Percentiles rank a stretch among this genome's conserved stretches.
Evolutionary conservation across 257 asterid genomes (phyloP).

Genomic region (Ligustrum vulgare): DNA sequence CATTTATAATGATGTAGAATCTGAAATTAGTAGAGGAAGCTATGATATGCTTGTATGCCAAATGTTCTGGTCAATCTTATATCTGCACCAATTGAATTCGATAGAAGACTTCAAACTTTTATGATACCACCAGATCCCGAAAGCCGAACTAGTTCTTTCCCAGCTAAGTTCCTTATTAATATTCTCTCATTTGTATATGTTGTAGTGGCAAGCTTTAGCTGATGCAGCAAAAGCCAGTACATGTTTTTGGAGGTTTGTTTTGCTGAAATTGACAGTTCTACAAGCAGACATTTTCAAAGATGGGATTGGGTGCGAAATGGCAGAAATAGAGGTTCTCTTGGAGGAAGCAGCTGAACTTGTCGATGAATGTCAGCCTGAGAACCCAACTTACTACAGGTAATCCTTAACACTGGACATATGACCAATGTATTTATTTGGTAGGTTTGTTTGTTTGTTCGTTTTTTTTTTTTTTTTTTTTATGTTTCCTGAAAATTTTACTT

Average conservation of each 20-base stretch:
- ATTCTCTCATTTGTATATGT: conserved; percentile 29
- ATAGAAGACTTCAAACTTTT: not conserved
- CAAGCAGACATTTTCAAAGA: conserved; percentile 69
- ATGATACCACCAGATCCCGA: conserved; percentile 12
- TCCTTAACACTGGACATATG: conserved; percentile 1
- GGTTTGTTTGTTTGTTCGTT: no score
- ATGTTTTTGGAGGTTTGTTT: conserved; percentile 91
- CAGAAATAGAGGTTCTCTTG: conserved; percentile 85
- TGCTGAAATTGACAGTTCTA: conserved; percentile 69
- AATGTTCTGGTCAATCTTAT: not conserved
- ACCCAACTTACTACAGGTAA: conserved; percentile 96
- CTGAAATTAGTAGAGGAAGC: conserved; percentile 8
- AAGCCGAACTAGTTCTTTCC: conserved; percentile 7
- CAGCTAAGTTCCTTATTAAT: conserved; percentile 25
- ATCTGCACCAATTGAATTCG: not conserved
- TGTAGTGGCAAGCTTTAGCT: conserved; percentile 87
- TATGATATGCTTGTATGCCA: conserved; percentile 1
- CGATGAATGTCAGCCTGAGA: conserved; percentile 71
- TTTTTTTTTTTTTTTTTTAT: no score
- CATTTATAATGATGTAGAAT: not conserved
- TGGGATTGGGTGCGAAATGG: conserved; percentile 71
- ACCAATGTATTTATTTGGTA: not conserved
- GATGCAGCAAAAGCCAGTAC: conserved; percentile 76
- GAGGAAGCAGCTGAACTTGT: conserved; percentile 99
- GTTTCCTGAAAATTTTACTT: not conserved